Evolutionary conservation across 768 basidiomycete genomes (phyloP).

Genomic region (Peribolospora kevripleyi): DNA sequence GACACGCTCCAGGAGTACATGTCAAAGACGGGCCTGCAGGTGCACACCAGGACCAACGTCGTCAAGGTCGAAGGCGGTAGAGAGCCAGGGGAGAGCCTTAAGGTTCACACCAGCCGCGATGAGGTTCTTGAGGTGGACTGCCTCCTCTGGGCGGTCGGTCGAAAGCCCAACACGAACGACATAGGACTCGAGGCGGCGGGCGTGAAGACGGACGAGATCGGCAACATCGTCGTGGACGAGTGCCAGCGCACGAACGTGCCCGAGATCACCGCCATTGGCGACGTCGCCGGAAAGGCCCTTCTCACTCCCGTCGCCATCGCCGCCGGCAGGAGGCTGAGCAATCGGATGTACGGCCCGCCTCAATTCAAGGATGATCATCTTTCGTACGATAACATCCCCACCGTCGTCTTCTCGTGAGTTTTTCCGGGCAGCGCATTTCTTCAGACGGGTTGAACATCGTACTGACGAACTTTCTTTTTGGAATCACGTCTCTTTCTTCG

Average conservation of each 20-base stretch:
- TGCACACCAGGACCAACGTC: slow-evolving; percentile 58
- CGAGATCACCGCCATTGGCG: slow-evolving; percentile 61
- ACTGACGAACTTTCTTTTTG: not conserved
- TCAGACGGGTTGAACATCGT: not conserved
- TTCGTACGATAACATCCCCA: slow-evolving; percentile 68
- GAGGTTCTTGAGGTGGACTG: slow-evolving; percentile 61
- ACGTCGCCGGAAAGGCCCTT: slow-evolving; percentile 73
- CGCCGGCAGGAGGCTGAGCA: slow-evolving; percentile 66
- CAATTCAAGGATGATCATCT: slow-evolving; percentile 66
- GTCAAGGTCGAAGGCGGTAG: slow-evolving; percentile 37
- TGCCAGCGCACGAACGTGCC: slow-evolving; percentile 58
- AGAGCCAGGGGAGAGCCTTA: slow-evolving; percentile 35
- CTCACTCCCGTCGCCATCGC: slow-evolving; percentile 96
- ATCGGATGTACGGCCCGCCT: slow-evolving; percentile 68
- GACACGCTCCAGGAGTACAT: slow-evolving; percentile 72
- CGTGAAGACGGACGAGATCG: slow-evolving; percentile 47
- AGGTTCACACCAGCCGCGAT: slow-evolving; percentile 49
- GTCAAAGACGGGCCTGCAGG: slow-evolving; percentile 71
- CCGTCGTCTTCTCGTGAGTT: slow-evolving; percentile 82
- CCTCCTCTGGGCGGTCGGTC: slow-evolving; percentile 84
- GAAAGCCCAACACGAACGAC: slow-evolving; percentile 49
- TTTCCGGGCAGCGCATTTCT: not conserved
- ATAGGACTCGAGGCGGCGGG: slow-evolving; percentile 50
- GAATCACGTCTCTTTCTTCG: slow-evolving; percentile 1
- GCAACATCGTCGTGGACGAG: slow-evolving; percentile 73